These are phyloP conservation scores for Monosporozyma aquatica DNA, from an alignment of 805 yeast genomes.

Conservation along the genomic window DNA sequence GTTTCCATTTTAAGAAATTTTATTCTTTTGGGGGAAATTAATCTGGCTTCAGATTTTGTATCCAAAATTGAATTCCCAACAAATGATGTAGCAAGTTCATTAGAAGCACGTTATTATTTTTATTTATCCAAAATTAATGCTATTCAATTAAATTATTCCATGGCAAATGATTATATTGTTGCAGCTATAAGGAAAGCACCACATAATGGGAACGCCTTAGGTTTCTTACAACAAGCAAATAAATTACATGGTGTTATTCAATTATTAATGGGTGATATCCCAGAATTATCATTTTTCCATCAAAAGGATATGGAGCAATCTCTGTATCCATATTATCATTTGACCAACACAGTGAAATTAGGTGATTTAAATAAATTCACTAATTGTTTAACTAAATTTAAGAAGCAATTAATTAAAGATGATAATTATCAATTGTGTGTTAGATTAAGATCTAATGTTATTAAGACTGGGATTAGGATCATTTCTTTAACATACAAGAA, in stretches of 20 bases:
- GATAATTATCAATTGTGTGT: constrained; percentile 76
- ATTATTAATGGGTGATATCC: constrained; percentile 92
- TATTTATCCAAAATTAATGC: constrained; percentile 87
- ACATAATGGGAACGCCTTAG: constrained; percentile 72
- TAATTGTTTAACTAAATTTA: constrained; percentile 56
- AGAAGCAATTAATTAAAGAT: constrained; percentile 56
- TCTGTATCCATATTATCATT: constrained; percentile 72
- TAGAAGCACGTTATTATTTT: constrained; percentile 85
- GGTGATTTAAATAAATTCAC: constrained; percentile 85
- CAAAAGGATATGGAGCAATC: constrained; percentile 51
- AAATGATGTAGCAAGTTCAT: constrained; percentile 69
- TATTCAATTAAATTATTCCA: constrained; percentile 83
- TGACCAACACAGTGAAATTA: constrained; percentile 82
- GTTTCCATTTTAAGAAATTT: constrained; percentile 81
- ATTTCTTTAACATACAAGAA: constrained; percentile 84
- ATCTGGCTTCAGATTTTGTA: constrained; percentile 81
- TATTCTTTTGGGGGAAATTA: constrained; percentile 66
- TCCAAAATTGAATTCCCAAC: constrained; percentile 81
- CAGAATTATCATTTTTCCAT: constrained; percentile 74
- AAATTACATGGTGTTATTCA: constrained; percentile 84
- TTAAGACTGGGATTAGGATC: constrained; percentile 93
- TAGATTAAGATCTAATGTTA: constrained; percentile 90
- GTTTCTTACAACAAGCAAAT: constrained; percentile 83
- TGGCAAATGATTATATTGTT: constrained; percentile 81
- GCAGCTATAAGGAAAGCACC: constrained; percentile 97